Evolutionary conservation across 768 basidiomycete species (phyloP).

Genomic region (Tylopilus plumbeoviolaceoides): DNA sequence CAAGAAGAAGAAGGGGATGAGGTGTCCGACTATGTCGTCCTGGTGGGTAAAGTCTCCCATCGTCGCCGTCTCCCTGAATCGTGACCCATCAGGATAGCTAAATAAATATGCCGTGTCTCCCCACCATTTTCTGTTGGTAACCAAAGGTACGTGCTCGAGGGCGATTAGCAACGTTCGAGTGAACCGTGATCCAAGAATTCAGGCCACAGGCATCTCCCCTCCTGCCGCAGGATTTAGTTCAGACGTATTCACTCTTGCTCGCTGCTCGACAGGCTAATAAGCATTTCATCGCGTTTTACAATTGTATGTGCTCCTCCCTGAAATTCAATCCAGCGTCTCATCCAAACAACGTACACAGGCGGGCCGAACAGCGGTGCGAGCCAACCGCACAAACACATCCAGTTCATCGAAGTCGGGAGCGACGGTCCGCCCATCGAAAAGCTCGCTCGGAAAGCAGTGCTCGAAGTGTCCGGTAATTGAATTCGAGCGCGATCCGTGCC

Average conservation of each 20-base stretch:
- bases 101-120: slow-evolving; percentile 86
- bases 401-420: slow-evolving; percentile 65
- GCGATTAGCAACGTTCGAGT: not conserved
- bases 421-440: slow-evolving; percentile 76
- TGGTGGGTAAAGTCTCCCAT: slow-evolving; percentile 46
- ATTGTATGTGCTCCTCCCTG: slow-evolving; percentile 49
- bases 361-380: slow-evolving; percentile 81
- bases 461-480: slow-evolving; percentile 42
- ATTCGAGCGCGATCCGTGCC: not conserved
- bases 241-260: slow-evolving; percentile 67
- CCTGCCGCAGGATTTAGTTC: slow-evolving; percentile 71
- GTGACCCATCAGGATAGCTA: slow-evolving; percentile 43
- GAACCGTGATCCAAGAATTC: slow-evolving; percentile 47
- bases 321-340: not conserved
- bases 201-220: slow-evolving; percentile 77
- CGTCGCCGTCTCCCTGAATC: not conserved
- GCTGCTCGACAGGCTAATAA: slow-evolving; percentile 61
- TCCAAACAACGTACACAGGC: slow-evolving; percentile 38
- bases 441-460: slow-evolving; percentile 51
- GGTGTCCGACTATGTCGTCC: slow-evolving; percentile 55
- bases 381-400: slow-evolving; percentile 89
- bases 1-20: slow-evolving; percentile 52
- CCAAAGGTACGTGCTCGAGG: slow-evolving; percentile 57
- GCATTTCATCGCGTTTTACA: slow-evolving; percentile 82
- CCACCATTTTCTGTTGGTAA: slow-evolving; percentile 82